A percentile compares a stretch with the other conserved stretches of the same genome.
phyloP scores from a whole-genome alignment of 2,329 filamentous ascomycete genomes.

The Hirsutella rhossiliensis region DNA sequence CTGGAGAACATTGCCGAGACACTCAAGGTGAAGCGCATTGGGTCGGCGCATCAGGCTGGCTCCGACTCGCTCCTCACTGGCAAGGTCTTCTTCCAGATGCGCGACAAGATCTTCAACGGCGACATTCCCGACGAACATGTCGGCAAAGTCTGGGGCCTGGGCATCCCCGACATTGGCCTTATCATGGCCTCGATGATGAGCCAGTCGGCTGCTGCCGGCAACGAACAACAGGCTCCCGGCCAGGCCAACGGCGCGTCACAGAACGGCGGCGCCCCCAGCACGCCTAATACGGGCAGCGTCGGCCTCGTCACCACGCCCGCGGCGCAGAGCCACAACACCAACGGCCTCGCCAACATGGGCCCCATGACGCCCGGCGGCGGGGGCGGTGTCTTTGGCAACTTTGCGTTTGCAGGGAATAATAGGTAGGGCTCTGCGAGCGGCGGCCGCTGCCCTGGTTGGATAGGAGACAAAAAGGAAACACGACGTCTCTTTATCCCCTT shows the following conservation, averaged over 20 bases:
- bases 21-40: conserved; percentile 79
- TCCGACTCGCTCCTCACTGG: conserved; percentile 90
- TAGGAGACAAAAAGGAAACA: conserved; percentile 1
- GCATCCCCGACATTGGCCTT: conserved; percentile 51
- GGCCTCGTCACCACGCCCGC: conserved; percentile 36
- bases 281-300: conserved; percentile 54
- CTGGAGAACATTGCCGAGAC: conserved; percentile 90
- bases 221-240: not conserved
- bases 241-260: conserved; percentile 27
- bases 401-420: conserved; percentile 38
- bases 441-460: too few species aligned
- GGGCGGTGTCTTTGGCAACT: conserved; percentile 64
- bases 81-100: conserved; percentile 88
- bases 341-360: conserved; percentile 45
- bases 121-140: conserved; percentile 70
- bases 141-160: conserved; percentile 88
- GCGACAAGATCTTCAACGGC: conserved; percentile 76
- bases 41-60: conserved; percentile 81
- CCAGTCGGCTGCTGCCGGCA: conserved; percentile 17
- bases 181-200: conserved; percentile 21
- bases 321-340: conserved; percentile 41
- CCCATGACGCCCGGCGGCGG: conserved; percentile 69
- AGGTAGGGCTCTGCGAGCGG: conserved; percentile 13
- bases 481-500: not conserved
- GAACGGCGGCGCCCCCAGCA: conserved; percentile 35